Conservation (phyloP, 305 asterid species). For the Andrographis paniculata region DNA sequence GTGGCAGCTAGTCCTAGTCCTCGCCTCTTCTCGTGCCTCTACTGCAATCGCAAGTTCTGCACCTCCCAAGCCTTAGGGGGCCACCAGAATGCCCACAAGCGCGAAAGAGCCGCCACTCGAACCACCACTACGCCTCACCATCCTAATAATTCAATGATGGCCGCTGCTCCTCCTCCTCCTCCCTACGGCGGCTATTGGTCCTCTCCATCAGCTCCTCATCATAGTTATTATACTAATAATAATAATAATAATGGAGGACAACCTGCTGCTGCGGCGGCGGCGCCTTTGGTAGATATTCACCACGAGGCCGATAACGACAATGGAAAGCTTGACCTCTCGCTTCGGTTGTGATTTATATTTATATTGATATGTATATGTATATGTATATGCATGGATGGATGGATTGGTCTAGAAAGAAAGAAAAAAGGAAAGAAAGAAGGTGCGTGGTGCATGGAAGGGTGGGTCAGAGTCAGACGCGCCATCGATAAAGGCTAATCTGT, state of each 20-base stretch:
- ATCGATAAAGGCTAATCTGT: too few relatives aligned
- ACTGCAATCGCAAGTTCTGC: constrained; percentile 77
- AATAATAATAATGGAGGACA: too few relatives aligned
- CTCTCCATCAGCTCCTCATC: constrained; percentile 8
- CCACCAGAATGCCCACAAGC: constrained; percentile 86
- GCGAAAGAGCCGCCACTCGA: constrained; percentile 79
- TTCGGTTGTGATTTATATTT: constrained; percentile 39
- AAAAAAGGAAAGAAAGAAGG: too few relatives aligned
- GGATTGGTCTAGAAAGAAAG: too few relatives aligned
- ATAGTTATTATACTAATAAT: too few relatives aligned
- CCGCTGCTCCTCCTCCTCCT: constrained; percentile 18
- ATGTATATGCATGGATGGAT: too few relatives aligned
- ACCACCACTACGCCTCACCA: constrained; percentile 18
- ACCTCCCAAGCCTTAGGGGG: constrained; percentile 94
- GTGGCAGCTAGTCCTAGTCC: constrained; percentile 3
- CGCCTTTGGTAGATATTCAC: constrained; percentile 1
- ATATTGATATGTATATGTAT: too few relatives aligned
- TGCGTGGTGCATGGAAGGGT: too few relatives aligned
- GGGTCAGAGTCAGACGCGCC: too few relatives aligned
- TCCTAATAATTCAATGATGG: constrained; percentile 1
- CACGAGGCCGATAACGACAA: constrained; percentile 16
- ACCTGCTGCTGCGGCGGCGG: constrained; percentile 14
- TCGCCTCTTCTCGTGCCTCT: constrained; percentile 66
- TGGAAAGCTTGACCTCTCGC: constrained; percentile 44
- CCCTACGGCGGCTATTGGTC: constrained; percentile 23